phyloP scores from a whole-genome alignment of 306 rosid species.

The Prunus mira region DNA sequence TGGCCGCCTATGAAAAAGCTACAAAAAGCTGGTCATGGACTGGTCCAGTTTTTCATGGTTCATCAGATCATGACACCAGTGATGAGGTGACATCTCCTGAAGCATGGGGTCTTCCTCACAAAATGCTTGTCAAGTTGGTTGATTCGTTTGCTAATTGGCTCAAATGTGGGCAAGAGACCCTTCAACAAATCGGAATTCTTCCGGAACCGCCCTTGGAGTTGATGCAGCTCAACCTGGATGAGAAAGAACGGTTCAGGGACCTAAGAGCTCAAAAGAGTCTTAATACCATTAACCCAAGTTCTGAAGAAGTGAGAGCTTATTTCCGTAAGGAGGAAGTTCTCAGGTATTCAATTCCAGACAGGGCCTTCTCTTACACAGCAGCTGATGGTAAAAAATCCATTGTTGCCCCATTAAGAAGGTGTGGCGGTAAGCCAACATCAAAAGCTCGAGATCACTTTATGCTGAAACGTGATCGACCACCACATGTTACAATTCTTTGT shows the following conservation, averaged over 20 bases:
- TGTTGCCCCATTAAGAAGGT: conserved; percentile 96
- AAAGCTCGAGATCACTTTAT: conserved; percentile 99
- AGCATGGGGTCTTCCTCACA: conserved; percentile 92
- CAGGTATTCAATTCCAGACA: conserved; percentile 97
- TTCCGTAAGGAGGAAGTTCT: conserved; percentile 94
- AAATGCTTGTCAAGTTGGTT: conserved; percentile 95
- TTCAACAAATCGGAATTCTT: conserved; percentile 96
- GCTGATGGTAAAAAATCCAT: conserved; percentile 98
- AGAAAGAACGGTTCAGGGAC: conserved; percentile 97
- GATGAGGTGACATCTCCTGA: conserved; percentile 90
- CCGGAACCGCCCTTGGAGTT: conserved; percentile 88
- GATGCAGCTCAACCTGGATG: conserved; percentile 92
- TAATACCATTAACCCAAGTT: conserved; percentile 80
- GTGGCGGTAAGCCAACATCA: conserved; percentile 99
- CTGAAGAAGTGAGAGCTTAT: conserved; percentile 89
- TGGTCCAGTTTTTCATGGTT: conserved; percentile 65
- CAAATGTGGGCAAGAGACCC: conserved; percentile 98
- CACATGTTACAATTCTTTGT: conserved; percentile 97
- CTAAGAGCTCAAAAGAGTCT: conserved; percentile 98
- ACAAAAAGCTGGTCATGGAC: conserved; percentile 90
- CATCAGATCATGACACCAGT: conserved; percentile 54
- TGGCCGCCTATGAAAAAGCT: conserved; percentile 69
- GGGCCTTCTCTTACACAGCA: conserved; percentile 94
- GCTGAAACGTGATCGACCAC: conserved; percentile 98
- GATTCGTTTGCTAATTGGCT: conserved; percentile 99